A percentile compares a stretch with the other conserved stretches of the same genome.
These are phyloP conservation scores for Pseudozyma flocculosa DNA, from an alignment of 1,284 basidiomycete species.

Conservation along the genomic window DNA sequence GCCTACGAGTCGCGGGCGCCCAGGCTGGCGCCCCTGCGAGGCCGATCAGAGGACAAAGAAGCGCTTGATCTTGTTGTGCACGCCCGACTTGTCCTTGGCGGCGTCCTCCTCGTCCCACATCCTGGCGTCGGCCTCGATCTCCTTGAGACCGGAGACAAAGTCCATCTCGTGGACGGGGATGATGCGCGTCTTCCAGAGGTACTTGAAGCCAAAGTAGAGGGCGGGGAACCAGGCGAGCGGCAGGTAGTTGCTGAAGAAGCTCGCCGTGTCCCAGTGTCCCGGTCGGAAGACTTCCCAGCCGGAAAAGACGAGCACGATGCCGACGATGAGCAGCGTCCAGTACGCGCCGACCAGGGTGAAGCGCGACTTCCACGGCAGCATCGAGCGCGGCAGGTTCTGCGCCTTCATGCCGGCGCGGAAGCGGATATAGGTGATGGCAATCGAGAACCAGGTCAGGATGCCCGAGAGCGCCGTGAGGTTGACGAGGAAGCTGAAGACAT, in stretches of 20 bases:
- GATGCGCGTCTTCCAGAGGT: constrained; percentile 62
- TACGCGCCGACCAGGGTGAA: constrained; percentile 2
- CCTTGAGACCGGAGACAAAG: constrained; percentile 65
- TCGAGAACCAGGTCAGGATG: constrained; percentile 58
- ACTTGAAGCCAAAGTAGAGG: constrained; percentile 66
- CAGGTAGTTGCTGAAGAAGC: constrained; percentile 74
- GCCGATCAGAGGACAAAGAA: no score
- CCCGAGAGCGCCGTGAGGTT: constrained; percentile 64
- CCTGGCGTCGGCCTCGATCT: constrained; percentile 31
- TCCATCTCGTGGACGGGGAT: constrained; percentile 24
- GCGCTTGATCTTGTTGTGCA: no score
- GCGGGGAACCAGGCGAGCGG: constrained; percentile 73
- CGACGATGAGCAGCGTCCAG: constrained; percentile 9
- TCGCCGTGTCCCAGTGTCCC: constrained; percentile 58
- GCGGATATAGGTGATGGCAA: constrained; percentile 27
- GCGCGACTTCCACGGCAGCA: background rate
- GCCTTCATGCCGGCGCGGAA: constrained; percentile 32
- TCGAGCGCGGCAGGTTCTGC: constrained; percentile 17
- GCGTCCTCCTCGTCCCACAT: constrained; percentile 15
- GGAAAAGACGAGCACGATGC: constrained; percentile 23
- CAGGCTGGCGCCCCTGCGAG: no score
- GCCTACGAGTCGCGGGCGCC: no score
- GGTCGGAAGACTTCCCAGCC: constrained; percentile 57
- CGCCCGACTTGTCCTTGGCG: constrained; percentile 2
- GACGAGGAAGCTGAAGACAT: constrained; percentile 66